phyloP scores from a whole-genome alignment of 805 yeast genomes.

The Clavispora phyllophila region DNA sequence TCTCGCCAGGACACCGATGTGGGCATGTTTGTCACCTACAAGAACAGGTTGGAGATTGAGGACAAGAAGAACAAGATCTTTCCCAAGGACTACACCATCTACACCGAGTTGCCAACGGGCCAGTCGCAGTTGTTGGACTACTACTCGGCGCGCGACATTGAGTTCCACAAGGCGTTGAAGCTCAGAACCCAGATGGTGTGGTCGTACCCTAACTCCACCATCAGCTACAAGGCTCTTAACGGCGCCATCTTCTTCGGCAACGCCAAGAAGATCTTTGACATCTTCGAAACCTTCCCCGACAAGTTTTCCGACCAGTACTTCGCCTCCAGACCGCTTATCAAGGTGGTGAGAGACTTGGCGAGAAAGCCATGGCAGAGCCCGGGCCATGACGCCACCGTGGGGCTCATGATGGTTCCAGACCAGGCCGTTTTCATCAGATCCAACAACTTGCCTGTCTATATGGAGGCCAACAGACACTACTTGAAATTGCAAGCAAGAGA shows the following conservation, averaged over 20 bases:
- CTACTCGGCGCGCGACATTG: conserved; percentile 63
- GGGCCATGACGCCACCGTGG: conserved; percentile 51
- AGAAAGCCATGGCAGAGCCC: conserved; percentile 90
- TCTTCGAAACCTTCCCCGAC: conserved; percentile 38
- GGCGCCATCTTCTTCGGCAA: conserved; percentile 55
- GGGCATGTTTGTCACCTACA: conserved; percentile 74
- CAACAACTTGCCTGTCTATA: conserved; percentile 72
- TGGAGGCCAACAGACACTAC: conserved; percentile 83
- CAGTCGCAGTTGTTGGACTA: conserved; percentile 60
- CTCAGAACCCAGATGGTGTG: conserved; percentile 85
- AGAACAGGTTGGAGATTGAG: conserved; percentile 66
- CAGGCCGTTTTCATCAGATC: conserved; percentile 69
- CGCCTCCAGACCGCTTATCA: conserved; percentile 48
- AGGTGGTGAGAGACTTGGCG: conserved; percentile 79
- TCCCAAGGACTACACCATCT: conserved; percentile 62
- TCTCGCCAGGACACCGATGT: conserved; percentile 61
- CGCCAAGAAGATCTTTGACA: conserved; percentile 42
- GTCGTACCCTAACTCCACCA: conserved; percentile 75
- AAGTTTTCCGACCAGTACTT: conserved; percentile 35
- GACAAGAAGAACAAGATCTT: conserved; percentile 63
- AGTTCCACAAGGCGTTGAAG: conserved; percentile 64
- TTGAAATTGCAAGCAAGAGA: conserved; percentile 59
- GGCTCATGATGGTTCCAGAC: conserved; percentile 65
- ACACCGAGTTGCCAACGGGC: conserved; percentile 43
- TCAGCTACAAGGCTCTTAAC: conserved; percentile 71